These are phyloP conservation scores for Thielaviopsis ethacetica DNA, from an alignment of 2,329 filamentous ascomycete species.

Conservation along the genomic window DNA sequence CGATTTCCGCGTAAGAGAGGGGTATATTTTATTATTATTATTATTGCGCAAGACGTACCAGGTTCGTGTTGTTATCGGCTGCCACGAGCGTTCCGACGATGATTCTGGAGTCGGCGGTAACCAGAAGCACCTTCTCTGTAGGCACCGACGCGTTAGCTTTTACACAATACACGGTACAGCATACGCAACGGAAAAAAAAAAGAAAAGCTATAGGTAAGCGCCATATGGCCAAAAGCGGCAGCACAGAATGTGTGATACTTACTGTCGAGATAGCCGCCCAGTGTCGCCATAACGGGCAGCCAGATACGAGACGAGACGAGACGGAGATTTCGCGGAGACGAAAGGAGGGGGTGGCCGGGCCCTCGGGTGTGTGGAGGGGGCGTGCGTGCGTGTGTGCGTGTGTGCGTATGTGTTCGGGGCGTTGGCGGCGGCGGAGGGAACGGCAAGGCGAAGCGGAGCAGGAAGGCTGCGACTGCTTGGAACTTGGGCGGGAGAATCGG, in stretches of 20 bases:
- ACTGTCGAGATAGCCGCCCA: conserved; percentile 31
- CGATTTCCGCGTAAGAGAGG: background rate
- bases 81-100: conserved; percentile 68
- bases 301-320: background rate
- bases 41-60: conserved; percentile 32
- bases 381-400: background rate
- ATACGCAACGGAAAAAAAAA: background rate
- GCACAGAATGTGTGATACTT: conserved; percentile 11
- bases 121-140: conserved; percentile 75
- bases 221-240: background rate
- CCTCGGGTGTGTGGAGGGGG: background rate
- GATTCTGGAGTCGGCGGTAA: conserved; percentile 84
- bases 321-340: background rate
- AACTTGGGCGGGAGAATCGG: too few species aligned
- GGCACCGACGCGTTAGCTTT: background rate
- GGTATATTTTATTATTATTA: background rate
- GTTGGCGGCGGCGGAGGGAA: background rate
- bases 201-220: background rate
- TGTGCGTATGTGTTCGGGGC: too few species aligned
- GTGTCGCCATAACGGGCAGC: conserved; percentile 22
- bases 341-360: background rate
- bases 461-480: too few species aligned
- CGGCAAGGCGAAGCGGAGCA: background rate
- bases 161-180: background rate
- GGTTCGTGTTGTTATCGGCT: conserved; percentile 82